Percentiles rank a stretch among this genome's conserved stretches.
phyloP scores from a whole-genome alignment of 768 basidiomycete species.

The Phanerochaete carnosa region DNA sequence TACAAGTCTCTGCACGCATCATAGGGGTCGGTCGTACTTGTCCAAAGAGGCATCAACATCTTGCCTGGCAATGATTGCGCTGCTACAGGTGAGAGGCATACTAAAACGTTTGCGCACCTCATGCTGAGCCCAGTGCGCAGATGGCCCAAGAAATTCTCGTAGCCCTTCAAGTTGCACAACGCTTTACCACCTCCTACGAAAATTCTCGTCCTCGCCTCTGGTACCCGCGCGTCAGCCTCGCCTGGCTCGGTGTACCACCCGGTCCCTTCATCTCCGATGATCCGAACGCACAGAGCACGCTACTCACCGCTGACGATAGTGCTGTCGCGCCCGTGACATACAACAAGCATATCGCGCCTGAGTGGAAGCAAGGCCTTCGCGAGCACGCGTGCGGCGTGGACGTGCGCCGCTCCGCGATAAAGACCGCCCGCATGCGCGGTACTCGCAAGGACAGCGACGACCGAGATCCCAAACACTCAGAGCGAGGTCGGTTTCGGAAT shows the following conservation, averaged over 20 bases:
- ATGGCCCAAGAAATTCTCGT: constrained; percentile 40
- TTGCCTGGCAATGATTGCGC: constrained; percentile 39
- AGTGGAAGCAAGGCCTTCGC: constrained; percentile 11
- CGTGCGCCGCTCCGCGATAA: constrained; percentile 8
- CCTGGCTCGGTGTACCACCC: constrained; percentile 42
- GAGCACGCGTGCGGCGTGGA: constrained; percentile 9
- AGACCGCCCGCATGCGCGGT: constrained; percentile 1
- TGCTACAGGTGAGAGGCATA: constrained; percentile 41
- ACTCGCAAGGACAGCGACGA: neutral
- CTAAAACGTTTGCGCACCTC: neutral
- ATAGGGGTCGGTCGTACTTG: constrained; percentile 17
- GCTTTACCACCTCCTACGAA: constrained; percentile 29
- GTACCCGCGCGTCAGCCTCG: constrained; percentile 36
- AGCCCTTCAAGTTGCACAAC: constrained; percentile 32
- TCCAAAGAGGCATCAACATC: constrained; percentile 31
- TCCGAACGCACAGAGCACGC: constrained; percentile 5
- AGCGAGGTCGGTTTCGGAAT: neutral
- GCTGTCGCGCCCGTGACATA: neutral
- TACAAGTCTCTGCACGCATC: constrained; percentile 21
- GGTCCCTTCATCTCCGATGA: constrained; percentile 29
- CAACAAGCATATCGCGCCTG: constrained; percentile 1
- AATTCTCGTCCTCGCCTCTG: constrained; percentile 33
- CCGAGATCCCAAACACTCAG: neutral
- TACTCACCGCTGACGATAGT: neutral
- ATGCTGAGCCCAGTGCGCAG: constrained; percentile 19